phyloP scores from a whole-genome alignment of 2,329 filamentous ascomycete species.

The Microdochium bolleyi region DNA sequence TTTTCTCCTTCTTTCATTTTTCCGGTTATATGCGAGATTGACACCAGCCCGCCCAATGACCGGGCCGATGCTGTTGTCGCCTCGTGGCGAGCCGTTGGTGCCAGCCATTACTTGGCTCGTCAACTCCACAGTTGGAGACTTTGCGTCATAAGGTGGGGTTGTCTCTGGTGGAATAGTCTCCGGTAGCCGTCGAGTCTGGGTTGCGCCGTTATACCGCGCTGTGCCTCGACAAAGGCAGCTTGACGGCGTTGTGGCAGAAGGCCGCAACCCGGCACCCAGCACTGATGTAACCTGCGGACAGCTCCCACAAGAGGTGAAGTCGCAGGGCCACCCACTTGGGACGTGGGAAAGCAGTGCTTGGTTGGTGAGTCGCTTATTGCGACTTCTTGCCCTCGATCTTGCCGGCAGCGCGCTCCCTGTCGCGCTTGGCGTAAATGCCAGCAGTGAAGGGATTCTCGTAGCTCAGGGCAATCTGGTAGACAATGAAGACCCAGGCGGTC shows the following conservation, averaged over 20 bases:
- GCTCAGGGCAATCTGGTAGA: conserved; percentile 73
- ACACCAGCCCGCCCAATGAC: background rate
- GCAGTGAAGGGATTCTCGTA: conserved; percentile 95
- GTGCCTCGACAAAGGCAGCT: too few relatives aligned
- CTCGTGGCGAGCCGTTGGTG: too few relatives aligned
- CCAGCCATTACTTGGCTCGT: background rate
- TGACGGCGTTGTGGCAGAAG: too few relatives aligned
- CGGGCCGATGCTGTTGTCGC: too few relatives aligned
- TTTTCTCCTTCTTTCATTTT: background rate
- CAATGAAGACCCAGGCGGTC: conserved; percentile 64
- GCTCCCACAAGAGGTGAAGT: too few relatives aligned
- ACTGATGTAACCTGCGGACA: too few relatives aligned
- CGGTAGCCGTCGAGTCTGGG: too few relatives aligned
- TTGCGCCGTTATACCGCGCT: too few relatives aligned
- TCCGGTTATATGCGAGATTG: background rate
- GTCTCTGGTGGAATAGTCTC: too few relatives aligned
- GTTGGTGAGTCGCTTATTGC: conserved; percentile 23
- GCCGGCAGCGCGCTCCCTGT: conserved; percentile 43
- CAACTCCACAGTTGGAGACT: background rate
- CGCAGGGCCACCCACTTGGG: too few relatives aligned
- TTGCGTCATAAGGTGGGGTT: background rate
- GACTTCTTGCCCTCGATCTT: conserved; percentile 41
- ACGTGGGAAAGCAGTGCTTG: background rate
- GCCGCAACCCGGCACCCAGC: too few relatives aligned
- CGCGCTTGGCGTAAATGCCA: conserved; percentile 85